Conservation (phyloP, 2,329 filamentous ascomycete genomes). For the Phyllosticta citrichinensis region DNA sequence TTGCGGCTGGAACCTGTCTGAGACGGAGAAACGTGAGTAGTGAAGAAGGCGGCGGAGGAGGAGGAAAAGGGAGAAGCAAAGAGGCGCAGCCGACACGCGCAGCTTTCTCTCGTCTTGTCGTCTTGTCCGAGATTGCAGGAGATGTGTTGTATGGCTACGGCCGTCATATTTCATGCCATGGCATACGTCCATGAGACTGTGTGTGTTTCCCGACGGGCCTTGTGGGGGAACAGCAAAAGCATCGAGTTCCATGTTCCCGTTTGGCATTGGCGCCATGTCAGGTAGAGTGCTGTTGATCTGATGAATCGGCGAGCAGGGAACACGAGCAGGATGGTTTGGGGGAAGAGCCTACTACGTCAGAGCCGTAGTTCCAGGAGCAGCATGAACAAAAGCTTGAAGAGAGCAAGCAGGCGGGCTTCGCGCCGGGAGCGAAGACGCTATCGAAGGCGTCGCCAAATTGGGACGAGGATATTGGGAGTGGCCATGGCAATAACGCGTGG, state of each 20-base stretch:
- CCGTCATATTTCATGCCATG: constrained; percentile 1
- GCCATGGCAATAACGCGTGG: not conserved
- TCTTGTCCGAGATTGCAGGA: constrained; percentile 9
- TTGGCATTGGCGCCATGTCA: not conserved
- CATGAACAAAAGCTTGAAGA: not conserved
- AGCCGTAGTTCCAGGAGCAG: not conserved
- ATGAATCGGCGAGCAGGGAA: not conserved
- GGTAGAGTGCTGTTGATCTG: not conserved
- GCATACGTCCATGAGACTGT: not conserved
- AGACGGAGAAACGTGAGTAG: not conserved
- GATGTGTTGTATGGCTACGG: not conserved
- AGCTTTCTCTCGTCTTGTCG: constrained; percentile 4
- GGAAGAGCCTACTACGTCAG: not conserved
- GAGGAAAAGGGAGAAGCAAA: not conserved
- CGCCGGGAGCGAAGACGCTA: not conserved
- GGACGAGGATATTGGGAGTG: not conserved
- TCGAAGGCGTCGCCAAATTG: not conserved
- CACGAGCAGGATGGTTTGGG: not conserved
- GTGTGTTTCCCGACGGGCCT: not conserved
- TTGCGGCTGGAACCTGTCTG: not conserved
- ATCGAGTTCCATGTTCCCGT: not conserved
- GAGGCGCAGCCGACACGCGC: not conserved
- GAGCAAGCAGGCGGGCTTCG: not conserved
- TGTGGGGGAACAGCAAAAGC: not conserved
- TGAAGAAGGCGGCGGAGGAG: not conserved